Base-by-base conservation (phyloP, 2,329 filamentous ascomycete genomes). In the Monilinia aucupariae region DNA sequence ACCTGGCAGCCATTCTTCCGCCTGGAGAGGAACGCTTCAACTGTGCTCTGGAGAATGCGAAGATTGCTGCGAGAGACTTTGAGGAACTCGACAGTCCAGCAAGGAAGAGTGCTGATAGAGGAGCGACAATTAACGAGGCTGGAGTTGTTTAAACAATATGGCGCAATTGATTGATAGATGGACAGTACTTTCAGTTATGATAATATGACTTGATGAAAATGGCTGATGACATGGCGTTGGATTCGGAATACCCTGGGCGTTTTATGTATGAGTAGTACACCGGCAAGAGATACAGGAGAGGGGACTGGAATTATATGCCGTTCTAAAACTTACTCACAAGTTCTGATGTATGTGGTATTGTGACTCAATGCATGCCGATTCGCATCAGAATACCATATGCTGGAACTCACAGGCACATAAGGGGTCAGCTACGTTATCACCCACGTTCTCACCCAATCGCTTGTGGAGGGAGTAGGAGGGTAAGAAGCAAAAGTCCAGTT, bases 21-120 rank as follows among this genome's bases (percentile, higher is more conserved):
- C 92, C 93, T 0, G 92, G 92, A 30, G 93, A 97, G 76, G 90
- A 91, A 25, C 84, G 90, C 7, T 96, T 96, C 79, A 97, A 97
- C 71, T 86, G 90, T 60, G 92, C 92, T 15, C 86, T 94, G 75
- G 81, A 96, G 68, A 97, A 97, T 74, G 94, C 93, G 68, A 87
- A 91, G 76, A 88, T 96, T 64, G 92, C 92, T 0, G 83, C 91
- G 52, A 86, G 90, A 69, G 89, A 90, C 68, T 97, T 97, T 74
- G 85, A 83, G 71, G 85, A 84, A 68, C 74, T 88, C 6, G 85
- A 88, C 68, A 83, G 82, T 13, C 80, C 80, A 1, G 74, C 69
- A 39, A 70, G 65, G 67, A 71, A 71, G 66, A 61, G 67, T 64
- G 63, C 67, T 32, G 69, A 72, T 66, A 66, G 71, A 34, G 70